Evolutionary conservation across 2,329 filamentous ascomycete genomes (phyloP).

Genomic region (Xylariaceae sp.): DNA sequence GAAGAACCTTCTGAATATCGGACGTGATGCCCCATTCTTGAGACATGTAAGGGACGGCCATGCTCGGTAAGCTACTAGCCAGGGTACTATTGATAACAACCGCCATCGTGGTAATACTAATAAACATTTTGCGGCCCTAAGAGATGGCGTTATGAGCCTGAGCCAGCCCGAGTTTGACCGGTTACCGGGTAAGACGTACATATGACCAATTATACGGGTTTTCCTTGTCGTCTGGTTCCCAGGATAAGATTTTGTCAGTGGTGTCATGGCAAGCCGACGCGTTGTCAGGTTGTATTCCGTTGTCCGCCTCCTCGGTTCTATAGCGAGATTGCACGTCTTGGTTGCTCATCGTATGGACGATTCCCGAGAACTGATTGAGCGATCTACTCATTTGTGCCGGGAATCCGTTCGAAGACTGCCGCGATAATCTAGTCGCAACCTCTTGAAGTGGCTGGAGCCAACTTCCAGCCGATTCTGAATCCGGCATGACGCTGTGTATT

Average conservation of each 20-base stretch:
- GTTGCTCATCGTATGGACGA: constrained; percentile 35
- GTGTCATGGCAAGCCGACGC: constrained; percentile 19
- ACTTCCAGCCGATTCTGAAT: background rate
- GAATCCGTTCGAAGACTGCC: constrained; percentile 5
- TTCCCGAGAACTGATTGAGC: constrained; percentile 20
- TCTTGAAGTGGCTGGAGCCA: constrained; percentile 2
- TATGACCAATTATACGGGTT: constrained; percentile 52
- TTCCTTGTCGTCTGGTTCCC: constrained; percentile 46
- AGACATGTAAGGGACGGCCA: constrained; percentile 56
- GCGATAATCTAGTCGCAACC: constrained; percentile 6
- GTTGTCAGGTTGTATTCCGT: constrained; percentile 24
- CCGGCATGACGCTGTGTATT: constrained; percentile 2
- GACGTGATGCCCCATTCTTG: constrained; percentile 53
- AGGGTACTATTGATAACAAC: constrained; percentile 66
- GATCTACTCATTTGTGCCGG: background rate
- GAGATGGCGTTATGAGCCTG: background rate
- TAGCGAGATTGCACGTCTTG: constrained; percentile 41
- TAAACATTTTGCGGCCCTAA: constrained; percentile 50
- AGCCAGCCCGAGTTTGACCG: background rate
- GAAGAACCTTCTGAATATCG: constrained; percentile 45
- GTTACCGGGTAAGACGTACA: constrained; percentile 22
- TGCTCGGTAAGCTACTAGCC: constrained; percentile 60
- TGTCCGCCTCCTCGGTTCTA: constrained; percentile 40
- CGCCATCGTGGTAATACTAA: constrained; percentile 53
- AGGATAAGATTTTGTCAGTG: constrained; percentile 39